Evolutionary conservation across 345 rosid species (phyloP), one percentile per base, ranked within the genome.

Genomic region (Eucalyptus urophylla): DNA sequence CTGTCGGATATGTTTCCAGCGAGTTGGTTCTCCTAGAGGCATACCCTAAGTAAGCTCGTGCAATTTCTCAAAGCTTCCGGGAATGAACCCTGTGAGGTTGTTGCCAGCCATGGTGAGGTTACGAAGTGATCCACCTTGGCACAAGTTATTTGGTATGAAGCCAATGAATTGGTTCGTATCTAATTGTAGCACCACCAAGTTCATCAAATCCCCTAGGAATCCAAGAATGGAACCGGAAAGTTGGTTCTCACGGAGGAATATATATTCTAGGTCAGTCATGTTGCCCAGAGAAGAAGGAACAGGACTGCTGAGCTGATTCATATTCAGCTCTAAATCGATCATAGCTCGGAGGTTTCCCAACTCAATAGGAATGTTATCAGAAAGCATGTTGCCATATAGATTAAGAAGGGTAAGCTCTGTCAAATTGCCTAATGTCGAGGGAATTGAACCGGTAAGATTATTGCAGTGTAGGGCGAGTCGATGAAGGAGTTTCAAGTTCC

Each of bases 221-320:
- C 60, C 8, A 19, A 94, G 93, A 33, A 93, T 87, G 19, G 89
- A 81, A n/a, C 93, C 92, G 0, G 92, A 87, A 17, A 93, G 87
- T 31, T 88, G 90, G 85, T 93, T 93, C 14, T 90, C 89, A 13
- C 91, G 89, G 31, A 93, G 90, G 69, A 11, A 89, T 11, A 94
- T 17, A 43, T 90, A 24, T 86, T 89, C 69, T 17, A 93, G 88
- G 53, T 87, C 19, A 53, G 88, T 72, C 45, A 93, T 90, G 89
- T 90, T 92, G 14, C 92, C 91, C 11, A 93, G 56, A 62, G 92
- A 92, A 50, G 90, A 25, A 8, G 95, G 95, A 43, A 90, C 10
- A 5, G 13, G 67, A 1, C 89, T 58, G 0, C 14, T 15, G 8
- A 90, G 87, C 8, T 45, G 22, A 80, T 90, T 90, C 14, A 13